Evolutionary conservation across 2,329 filamentous ascomycete genomes (phyloP).

Genomic region (Claviceps africana): DNA sequence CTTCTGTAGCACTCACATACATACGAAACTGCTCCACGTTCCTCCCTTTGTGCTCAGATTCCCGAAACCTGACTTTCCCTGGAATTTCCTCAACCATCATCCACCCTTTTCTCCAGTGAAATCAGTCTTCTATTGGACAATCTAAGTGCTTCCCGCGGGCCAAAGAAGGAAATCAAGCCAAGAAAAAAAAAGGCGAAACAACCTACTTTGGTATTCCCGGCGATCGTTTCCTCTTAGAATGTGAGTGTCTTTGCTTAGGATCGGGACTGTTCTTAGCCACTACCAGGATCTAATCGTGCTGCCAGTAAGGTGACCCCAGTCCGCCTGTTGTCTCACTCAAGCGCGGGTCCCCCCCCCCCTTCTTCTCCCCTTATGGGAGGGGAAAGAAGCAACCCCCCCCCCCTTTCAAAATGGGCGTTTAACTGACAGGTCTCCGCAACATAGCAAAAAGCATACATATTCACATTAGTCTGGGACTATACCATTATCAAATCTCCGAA

Average conservation of each 20-base stretch:
- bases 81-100: conserved; percentile 9
- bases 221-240: conserved; percentile 22
- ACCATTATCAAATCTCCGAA: conserved; percentile 26
- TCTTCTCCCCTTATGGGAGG: conserved; percentile 9
- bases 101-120: conserved; percentile 9
- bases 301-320: conserved; percentile 20
- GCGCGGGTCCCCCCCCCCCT: conserved; percentile 11
- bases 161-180: conserved; percentile 8
- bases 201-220: conserved; percentile 6
- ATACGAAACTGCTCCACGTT: conserved; percentile 7
- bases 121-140: conserved; percentile 10
- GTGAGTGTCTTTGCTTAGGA: conserved; percentile 23
- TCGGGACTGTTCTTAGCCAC: conserved; percentile 21
- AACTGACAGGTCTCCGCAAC: conserved; percentile 17
- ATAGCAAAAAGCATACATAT: conserved; percentile 19
- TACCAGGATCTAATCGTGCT: conserved; percentile 15
- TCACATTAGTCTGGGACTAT: conserved; percentile 16
- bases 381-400: conserved; percentile 18
- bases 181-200: conserved; percentile 13
- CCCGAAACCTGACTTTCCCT: conserved; percentile 8
- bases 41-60: conserved; percentile 8
- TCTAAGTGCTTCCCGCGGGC: conserved; percentile 11
- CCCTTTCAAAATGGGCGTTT: conserved; percentile 11
- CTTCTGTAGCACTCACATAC: conserved; percentile 10
- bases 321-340: conserved; percentile 23